phyloP scores from a whole-genome alignment of 2,329 filamentous ascomycete genomes.

The Claviceps arundinis region DNA sequence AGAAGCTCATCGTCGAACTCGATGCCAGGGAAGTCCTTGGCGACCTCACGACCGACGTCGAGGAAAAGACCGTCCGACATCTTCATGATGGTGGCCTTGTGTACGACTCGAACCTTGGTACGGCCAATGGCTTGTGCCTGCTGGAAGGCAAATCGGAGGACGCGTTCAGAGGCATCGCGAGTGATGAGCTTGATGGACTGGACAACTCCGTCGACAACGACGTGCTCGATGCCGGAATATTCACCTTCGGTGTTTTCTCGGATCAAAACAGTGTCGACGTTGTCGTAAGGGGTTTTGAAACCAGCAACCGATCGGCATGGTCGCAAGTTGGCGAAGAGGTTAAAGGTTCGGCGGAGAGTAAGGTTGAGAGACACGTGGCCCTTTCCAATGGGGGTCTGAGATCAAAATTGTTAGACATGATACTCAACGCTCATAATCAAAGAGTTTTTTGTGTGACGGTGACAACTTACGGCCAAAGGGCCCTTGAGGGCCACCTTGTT shows the following conservation, averaged over 20 bases:
- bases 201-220: conserved; percentile 93
- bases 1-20: conserved; percentile 97
- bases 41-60: conserved; percentile 67
- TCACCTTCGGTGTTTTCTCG: conserved; percentile 99
- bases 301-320: conserved; percentile 94
- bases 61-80: conserved; percentile 99
- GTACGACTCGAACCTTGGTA: conserved; percentile 93
- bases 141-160: conserved; percentile 96
- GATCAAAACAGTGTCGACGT: conserved; percentile 93
- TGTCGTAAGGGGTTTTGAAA: conserved; percentile 97
- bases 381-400: conserved; percentile 86
- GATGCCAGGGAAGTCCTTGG: conserved; percentile 90
- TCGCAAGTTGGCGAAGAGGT: conserved; percentile 98
- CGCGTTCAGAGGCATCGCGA: conserved; percentile 82
- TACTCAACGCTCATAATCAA: background rate
- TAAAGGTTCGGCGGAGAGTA: conserved; percentile 96
- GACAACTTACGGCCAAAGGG: conserved; percentile 68
- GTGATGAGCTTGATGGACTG: conserved; percentile 99
- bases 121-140: conserved; percentile 86
- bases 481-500: conserved; percentile 99
- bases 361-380: conserved; percentile 98
- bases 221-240: conserved; percentile 98
- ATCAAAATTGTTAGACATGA: background rate
- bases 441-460: background rate
- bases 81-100: conserved; percentile 99